Evolutionary conservation across 495 filamentous ascomycete genomes (phyloP), one percentile per base, ranked within the genome.

Genomic region (Hypoxylon fuscum): DNA sequence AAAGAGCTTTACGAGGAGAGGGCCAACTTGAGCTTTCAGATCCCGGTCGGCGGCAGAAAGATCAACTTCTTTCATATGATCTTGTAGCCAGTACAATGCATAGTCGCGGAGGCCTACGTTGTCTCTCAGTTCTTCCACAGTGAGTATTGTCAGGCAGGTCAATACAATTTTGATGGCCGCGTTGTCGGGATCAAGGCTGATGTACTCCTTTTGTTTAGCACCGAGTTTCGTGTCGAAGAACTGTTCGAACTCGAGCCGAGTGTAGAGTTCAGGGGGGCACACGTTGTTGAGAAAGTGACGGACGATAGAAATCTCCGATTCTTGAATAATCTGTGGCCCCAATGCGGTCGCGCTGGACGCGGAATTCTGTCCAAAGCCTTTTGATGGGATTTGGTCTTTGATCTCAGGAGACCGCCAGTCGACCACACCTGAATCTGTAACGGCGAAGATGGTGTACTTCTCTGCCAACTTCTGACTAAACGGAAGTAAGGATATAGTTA

Each of bases 371-470:
- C 50, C 40, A 20, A 35, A 20, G 11, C 52, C 58, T 27, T 55
- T 68, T 7, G 54, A 45, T 0, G 65, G 65, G 23, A 71, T 49
- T 18, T 55, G 57, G 3, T 58, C 62, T 21, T 42, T 56, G 3
- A 71, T 66, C 25, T 71, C 68, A 2, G 68, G 21, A 35, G 66
- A 65, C 2, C 65, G 56, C 68, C 68, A 71, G 41, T 66, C 65
- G 1, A 68, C 50, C 4, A 29, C 38, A 8, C 68, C 65, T 6
- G 65, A 56, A 34, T 71, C 68, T 9, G 65, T 71, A 5, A 77
- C 46, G 15, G 66, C 60, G 31, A 77, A 76, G 10, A 77, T 64
- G 0, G 72, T 64, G 14, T 76, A 77, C 27, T 75, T 77, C 5
- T 71, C 64, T 18, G 66, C 59, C 5, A 77, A 48, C 61, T 75